Evolutionary conservation across 768 basidiomycete species (phyloP).

Genomic region (Tylopilus intermedius): DNA sequence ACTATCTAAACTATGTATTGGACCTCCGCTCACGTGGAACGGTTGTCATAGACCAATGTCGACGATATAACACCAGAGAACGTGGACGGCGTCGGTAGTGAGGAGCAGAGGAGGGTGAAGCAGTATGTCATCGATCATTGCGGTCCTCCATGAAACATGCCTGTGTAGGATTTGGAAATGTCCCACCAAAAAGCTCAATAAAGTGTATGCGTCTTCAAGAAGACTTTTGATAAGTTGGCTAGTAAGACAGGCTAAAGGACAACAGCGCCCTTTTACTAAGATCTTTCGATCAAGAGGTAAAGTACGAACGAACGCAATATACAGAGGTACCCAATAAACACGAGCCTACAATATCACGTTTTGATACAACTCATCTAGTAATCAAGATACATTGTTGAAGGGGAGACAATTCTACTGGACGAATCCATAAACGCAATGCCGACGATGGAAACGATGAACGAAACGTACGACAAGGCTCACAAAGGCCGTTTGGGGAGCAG

Average conservation of each 20-base stretch:
- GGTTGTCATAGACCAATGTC: slow-evolving; percentile 57
- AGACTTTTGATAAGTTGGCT: neutral
- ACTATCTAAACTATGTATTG: neutral
- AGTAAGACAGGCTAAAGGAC: neutral
- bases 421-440: neutral
- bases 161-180: neutral
- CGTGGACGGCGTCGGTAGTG: slow-evolving; percentile 83
- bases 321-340: neutral
- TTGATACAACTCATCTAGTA: slow-evolving; percentile 11
- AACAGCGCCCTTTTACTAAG: neutral
- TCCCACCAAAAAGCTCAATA: no score
- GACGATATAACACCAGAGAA: slow-evolving; percentile 87
- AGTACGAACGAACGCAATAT: slow-evolving; percentile 10
- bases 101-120: slow-evolving; percentile 75
- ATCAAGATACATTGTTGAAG: neutral
- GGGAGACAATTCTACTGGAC: neutral
- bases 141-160: slow-evolving; percentile 36
- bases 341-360: slow-evolving; percentile 2
- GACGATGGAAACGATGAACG: neutral
- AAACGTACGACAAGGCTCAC: slow-evolving; percentile 6
- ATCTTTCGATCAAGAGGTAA: slow-evolving; percentile 7
- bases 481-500: slow-evolving; percentile 40
- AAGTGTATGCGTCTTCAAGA: neutral
- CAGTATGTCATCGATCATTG: slow-evolving; percentile 73
- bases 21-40: slow-evolving; percentile 1